phyloP scores from a whole-genome alignment of 305 asterid species.

The Fraxinus dipetala region DNA sequence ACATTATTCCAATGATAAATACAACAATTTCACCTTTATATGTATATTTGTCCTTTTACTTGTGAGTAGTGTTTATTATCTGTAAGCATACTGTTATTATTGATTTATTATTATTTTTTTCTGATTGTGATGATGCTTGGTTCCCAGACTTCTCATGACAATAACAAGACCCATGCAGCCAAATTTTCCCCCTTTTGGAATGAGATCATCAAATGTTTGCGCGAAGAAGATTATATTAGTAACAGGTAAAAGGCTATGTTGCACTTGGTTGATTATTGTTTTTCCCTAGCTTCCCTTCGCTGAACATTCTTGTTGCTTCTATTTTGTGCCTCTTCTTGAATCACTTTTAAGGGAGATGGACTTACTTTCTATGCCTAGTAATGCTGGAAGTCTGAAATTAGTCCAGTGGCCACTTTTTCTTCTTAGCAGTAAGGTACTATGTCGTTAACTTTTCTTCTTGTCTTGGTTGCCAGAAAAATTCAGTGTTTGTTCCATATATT shows the following conservation, averaged over 20 bases:
- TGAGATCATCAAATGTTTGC: conserved; percentile 88
- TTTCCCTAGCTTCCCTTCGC: conserved; percentile 11
- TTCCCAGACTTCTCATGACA: conserved; percentile 55
- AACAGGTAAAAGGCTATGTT: conserved; percentile 55
- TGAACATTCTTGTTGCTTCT: conserved; percentile 6
- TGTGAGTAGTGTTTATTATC: neutral
- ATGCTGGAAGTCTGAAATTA: conserved; percentile 76
- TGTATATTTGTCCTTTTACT: neutral
- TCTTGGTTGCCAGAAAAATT: conserved; percentile 20
- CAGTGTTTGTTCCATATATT: conserved; percentile 8
- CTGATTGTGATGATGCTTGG: conserved; percentile 6
- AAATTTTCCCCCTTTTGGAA: conserved; percentile 97
- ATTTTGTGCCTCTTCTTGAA: neutral
- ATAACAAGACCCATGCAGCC: conserved; percentile 73
- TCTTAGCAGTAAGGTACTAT: conserved; percentile 87
- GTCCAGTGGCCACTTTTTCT: conserved; percentile 99
- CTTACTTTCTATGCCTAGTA: conserved; percentile 98
- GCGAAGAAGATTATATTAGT: conserved; percentile 97
- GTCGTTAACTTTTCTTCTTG: conserved; percentile 18
- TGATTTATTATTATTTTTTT: neutral
- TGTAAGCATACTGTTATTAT: conserved; percentile 5
- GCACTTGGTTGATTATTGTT: conserved; percentile 12
- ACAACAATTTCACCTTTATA: conserved; percentile 3
- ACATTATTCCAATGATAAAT: neutral
- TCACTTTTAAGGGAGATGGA: conserved; percentile 77